Base-by-base conservation (phyloP, 2,329 filamentous ascomycete genomes). In the Penicillium sp. region DNA sequence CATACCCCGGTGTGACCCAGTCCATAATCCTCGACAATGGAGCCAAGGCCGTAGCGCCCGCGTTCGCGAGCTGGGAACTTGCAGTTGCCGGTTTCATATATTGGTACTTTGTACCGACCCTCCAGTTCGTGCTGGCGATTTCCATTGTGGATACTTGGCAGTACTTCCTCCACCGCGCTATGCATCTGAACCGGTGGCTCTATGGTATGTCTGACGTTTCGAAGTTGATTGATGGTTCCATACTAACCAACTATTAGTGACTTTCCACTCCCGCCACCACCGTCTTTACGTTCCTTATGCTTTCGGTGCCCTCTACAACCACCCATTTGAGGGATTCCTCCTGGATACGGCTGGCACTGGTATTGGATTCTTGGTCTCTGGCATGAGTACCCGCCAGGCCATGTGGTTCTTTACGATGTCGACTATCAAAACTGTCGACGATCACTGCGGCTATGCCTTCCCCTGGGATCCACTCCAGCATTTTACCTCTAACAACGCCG, bases 171-270 rank as follows among this genome's bases (percentile, higher is more conserved):
- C 94, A 99, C 77, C 91, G 94, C 39, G 85, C 89, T 57, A 99
- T 99, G 94, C 94, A 99, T 78, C 83, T 94, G 80, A 97, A 97
- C 80, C 93, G 90, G 76, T 97, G 91, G 90, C 83, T 99, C 67
- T 97, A 97, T 81, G 89, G 91, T 94, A 82, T 77, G 89, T 84
- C 49, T 13, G 21, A 47, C 15, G 47, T 44, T 42, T 45, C 6
- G 21, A 17, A 29, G 9, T 42, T 23, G n/a, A 7, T 23, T 25
- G 27, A 27, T 45, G 10, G 6, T n/a, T 19, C 36, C 12, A 19
- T 61, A 31, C 60, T 70, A 45, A 67, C 53, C n/a, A 25, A 12
- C 7, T 7, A 10, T 36, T 41, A 93, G 90, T 87, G 61, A 89
- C 88, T 54, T 94, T 97, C 79, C 94, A 97, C 79, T 93, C 93